Conservation (phyloP, 176 grass and related monocot genomes). For the Cenchrus purpureus region DNA sequence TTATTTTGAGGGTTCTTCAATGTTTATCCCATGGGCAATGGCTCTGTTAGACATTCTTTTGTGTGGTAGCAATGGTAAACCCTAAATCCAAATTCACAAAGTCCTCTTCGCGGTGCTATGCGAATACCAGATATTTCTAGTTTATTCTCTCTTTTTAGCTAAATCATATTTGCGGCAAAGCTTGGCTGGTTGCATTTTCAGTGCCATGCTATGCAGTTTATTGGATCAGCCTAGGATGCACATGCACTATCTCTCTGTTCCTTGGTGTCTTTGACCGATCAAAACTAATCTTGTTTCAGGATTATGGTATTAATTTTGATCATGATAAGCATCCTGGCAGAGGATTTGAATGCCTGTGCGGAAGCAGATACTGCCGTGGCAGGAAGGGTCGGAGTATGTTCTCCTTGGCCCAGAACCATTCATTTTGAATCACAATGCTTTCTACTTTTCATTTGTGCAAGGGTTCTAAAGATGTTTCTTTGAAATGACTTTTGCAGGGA, state of each 20-base stretch:
- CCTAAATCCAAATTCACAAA: neutral
- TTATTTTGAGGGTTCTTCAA: neutral
- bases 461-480: neutral
- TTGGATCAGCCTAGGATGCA: neutral
- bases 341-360: conserved; percentile 44
- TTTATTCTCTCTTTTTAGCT: neutral
- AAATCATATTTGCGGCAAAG: neutral
- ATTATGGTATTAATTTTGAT: conserved; percentile 56
- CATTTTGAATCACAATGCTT: neutral
- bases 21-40: neutral
- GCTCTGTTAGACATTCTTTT: neutral
- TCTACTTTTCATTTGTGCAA: neutral
- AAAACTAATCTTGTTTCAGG: conserved; percentile 34
- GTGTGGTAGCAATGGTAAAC: neutral
- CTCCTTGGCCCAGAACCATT: neutral
- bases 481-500: conserved; percentile 34
- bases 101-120: neutral
- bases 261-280: neutral
- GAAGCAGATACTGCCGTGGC: conserved; percentile 50
- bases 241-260: neutral
- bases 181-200: conserved; percentile 1
- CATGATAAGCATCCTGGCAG: conserved; percentile 1
- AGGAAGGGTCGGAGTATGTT: conserved; percentile 36
- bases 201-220: neutral
- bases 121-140: neutral